Evolutionary conservation across 441 rosid species (phyloP).

Genomic region (Viola pubescens): DNA sequence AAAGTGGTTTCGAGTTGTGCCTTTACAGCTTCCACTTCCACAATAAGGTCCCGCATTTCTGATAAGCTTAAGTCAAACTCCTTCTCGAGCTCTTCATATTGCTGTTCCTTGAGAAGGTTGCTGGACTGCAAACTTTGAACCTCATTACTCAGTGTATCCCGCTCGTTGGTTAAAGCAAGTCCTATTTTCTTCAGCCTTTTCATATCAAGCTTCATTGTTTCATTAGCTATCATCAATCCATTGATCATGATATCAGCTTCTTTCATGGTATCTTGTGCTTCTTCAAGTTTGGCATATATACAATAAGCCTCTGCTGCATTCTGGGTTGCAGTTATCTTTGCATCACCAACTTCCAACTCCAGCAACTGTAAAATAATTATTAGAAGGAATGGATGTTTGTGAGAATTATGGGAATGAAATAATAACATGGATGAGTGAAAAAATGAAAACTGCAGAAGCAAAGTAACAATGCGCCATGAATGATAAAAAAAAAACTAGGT

Average conservation of each 20-base stretch:
- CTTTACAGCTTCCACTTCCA: conserved; percentile 55
- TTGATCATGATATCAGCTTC: conserved; percentile 88
- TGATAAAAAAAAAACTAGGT: conserved; percentile 3
- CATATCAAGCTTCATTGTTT: conserved; percentile 59
- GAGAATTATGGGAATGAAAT: background rate
- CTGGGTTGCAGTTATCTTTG: conserved; percentile 55
- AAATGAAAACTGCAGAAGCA: background rate
- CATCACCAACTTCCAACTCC: conserved; percentile 68
- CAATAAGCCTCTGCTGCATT: conserved; percentile 65
- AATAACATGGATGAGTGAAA: background rate
- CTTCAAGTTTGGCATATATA: conserved; percentile 72
- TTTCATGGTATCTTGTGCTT: conserved; percentile 79
- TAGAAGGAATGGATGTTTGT: background rate
- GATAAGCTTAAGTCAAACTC: conserved; percentile 51
- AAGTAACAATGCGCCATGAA: background rate
- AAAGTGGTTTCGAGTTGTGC: conserved; percentile 42
- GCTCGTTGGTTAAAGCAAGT: conserved; percentile 44
- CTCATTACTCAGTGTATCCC: conserved; percentile 41
- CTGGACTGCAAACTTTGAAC: conserved; percentile 51
- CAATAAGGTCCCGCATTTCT: conserved; percentile 48
- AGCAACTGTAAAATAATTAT: conserved; percentile 44
- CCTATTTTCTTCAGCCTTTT: conserved; percentile 45
- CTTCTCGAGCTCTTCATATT: conserved; percentile 54
- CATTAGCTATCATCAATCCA: conserved; percentile 73
- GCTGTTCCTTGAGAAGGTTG: conserved; percentile 42